Conservation (phyloP, 768 basidiomycete species). For the Suillus hirtellus region DNA sequence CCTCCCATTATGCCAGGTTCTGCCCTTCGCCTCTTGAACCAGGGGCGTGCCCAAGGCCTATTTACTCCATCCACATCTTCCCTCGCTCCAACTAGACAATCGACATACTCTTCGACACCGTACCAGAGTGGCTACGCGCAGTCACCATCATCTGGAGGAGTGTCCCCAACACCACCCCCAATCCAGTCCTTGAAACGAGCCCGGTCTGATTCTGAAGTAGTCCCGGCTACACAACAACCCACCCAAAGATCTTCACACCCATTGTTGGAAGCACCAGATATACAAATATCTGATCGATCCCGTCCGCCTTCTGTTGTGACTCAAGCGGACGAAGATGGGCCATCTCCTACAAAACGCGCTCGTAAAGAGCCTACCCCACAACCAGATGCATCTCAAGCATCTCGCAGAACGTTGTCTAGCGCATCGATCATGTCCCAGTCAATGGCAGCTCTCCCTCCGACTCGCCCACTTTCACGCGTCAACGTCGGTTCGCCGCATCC, state of each 20-base stretch:
- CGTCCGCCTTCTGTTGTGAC: constrained; percentile 53
- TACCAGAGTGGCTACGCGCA: constrained; percentile 48
- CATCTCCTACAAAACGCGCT: constrained; percentile 70
- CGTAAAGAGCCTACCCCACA: constrained; percentile 53
- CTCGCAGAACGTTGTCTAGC: constrained; percentile 13
- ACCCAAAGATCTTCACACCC: constrained; percentile 25
- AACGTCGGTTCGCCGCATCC: constrained; percentile 36
- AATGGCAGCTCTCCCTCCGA: constrained; percentile 16
- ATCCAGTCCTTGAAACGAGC: constrained; percentile 55
- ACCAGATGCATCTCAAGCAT: constrained; percentile 31
- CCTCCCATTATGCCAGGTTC: constrained; percentile 87
- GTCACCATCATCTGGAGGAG: constrained; percentile 41
- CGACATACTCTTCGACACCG: constrained; percentile 56
- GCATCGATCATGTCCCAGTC: constrained; percentile 19
- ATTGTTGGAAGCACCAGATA: constrained; percentile 42
- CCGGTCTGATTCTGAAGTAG: constrained; percentile 66
- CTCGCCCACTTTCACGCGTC: constrained; percentile 34
- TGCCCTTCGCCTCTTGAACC: constrained; percentile 78
- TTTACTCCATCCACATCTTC: constrained; percentile 83
- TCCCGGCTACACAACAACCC: constrained; percentile 20
- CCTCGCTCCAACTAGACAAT: constrained; percentile 42
- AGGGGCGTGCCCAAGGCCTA: constrained; percentile 83
- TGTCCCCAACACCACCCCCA: constrained; percentile 53
- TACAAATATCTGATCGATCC: constrained; percentile 46
- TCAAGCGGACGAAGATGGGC: constrained; percentile 55